Evolutionary conservation across 2,329 filamentous ascomycete species (phyloP), one percentile per base, ranked within the genome.

Genomic region (Ophiostoma fasciatum): DNA sequence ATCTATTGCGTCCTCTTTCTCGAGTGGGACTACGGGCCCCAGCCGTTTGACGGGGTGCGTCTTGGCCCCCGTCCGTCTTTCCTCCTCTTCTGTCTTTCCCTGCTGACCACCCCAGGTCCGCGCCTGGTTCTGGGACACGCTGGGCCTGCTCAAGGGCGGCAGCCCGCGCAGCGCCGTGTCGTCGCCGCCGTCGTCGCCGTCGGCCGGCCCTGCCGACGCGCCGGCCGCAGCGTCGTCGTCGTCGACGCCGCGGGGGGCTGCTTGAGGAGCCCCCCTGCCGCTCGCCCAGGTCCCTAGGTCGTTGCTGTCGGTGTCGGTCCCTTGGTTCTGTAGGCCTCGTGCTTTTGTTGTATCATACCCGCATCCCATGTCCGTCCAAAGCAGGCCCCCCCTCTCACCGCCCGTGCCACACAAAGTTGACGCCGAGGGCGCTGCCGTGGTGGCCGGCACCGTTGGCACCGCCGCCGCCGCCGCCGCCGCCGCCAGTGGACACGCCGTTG

Each of bases 1-100:
- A 54, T 63, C 18, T 79, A 77, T 46, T 60, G 65, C 20, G 62
- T 76, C 21, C 54, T 79, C 37, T 78, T 75, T 51, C 64, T 77
- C 63, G 71, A 79, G 44, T 71, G 63, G 63, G 54, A 59, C 18
- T 50, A 51, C 9, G 56, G 61, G 18, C 35, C 55, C 4, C 60
- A 62, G 32, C 67, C 67, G 3, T 71, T 73, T 42, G 56, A 66
- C 43, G 59, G 34, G 18, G 40, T 42, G 27, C 28, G 40, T 35
- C 17, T 25, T 31, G 33, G 4, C 14, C 11, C 4, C 12, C 2
- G 7, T n/a, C 13, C 10, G 3, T 18, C 20, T 22, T 19, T 18
- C 7, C 18, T 22, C 14, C 25, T 10, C 10, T 21, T 20, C 15
- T 5, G 20, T 9, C 19, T 11, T 26, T 19, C 8, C 21, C 5